phyloP scores from a whole-genome alignment of 2,329 filamentous ascomycete species.

The Hypoxylon sp. region DNA sequence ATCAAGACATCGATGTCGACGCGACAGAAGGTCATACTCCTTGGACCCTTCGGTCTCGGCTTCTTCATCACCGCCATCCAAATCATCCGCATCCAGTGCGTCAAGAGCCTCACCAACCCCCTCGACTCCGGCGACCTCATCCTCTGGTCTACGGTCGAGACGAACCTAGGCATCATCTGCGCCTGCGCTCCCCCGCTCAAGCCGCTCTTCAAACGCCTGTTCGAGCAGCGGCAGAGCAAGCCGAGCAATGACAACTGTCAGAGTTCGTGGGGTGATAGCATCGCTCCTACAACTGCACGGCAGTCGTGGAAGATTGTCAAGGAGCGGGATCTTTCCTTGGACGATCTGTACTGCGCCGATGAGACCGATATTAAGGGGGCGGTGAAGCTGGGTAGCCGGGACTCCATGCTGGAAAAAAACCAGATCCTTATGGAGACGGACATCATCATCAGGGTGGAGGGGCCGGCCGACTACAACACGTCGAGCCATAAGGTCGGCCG shows the following conservation, averaged over 20 bases:
- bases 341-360: not conserved
- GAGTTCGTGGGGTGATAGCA: constrained; percentile 10
- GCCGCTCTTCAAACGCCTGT: constrained; percentile 15
- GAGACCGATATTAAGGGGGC: not conserved
- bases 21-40: constrained; percentile 27
- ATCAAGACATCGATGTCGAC: constrained; percentile 21
- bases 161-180: constrained; percentile 27
- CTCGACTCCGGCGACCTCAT: constrained; percentile 21
- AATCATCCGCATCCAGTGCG: constrained; percentile 31
- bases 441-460: constrained; percentile 15
- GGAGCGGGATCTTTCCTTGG: constrained; percentile 4
- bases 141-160: constrained; percentile 27
- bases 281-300: not conserved
- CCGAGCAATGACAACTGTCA: constrained; percentile 1
- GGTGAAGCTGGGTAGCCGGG: constrained; percentile 1
- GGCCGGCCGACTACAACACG: not conserved
- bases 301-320: not conserved
- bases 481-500: not conserved
- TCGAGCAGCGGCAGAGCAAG: not conserved
- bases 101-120: constrained; percentile 15
- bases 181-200: constrained; percentile 28
- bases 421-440: constrained; percentile 30
- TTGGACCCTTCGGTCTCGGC: constrained; percentile 34
- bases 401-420: not conserved
- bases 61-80: constrained; percentile 36